A percentile compares a stretch with the other conserved stretches of the same genome.
Evolutionary conservation across 306 rosid genomes (phyloP).

Genomic region (Neltuma alba): DNA sequence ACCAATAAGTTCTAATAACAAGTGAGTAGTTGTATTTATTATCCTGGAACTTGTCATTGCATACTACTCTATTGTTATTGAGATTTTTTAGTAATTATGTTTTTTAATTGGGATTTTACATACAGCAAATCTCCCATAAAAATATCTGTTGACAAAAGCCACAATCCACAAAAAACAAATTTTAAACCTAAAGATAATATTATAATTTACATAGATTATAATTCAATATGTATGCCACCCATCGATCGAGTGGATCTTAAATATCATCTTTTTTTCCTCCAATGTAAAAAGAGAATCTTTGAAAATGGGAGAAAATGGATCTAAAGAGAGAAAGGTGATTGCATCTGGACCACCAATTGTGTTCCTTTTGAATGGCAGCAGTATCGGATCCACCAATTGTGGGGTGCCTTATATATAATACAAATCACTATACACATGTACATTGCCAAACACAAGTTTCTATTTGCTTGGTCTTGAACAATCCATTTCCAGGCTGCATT

Average conservation of each 20-base stretch:
- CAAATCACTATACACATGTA: background rate
- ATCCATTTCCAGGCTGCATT: background rate
- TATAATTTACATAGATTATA: background rate
- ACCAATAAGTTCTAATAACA: no score
- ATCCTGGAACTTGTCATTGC: no score
- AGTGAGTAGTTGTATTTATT: no score
- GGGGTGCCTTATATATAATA: constrained; percentile 38
- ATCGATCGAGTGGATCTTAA: background rate
- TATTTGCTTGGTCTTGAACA: background rate
- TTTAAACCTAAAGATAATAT: background rate
- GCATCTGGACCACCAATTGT: constrained; percentile 44
- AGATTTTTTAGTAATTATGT: no score
- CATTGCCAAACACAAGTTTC: background rate
- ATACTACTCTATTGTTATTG: no score
- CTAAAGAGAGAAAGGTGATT: constrained; percentile 36
- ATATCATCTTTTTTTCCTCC: background rate
- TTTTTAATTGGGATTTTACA: no score
- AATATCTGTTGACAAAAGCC: background rate
- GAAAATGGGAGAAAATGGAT: constrained; percentile 31
- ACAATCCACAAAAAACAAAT: background rate
- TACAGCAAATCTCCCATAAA: no score
- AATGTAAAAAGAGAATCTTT: constrained; percentile 41
- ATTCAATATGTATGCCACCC: background rate
- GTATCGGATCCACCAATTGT: constrained; percentile 57
- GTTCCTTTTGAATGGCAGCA: constrained; percentile 41